A percentile compares a stretch with the other conserved stretches of the same genome.
phyloP scores from a whole-genome alignment of 2,329 filamentous ascomycete species.

The Cytospora schulzeri region DNA sequence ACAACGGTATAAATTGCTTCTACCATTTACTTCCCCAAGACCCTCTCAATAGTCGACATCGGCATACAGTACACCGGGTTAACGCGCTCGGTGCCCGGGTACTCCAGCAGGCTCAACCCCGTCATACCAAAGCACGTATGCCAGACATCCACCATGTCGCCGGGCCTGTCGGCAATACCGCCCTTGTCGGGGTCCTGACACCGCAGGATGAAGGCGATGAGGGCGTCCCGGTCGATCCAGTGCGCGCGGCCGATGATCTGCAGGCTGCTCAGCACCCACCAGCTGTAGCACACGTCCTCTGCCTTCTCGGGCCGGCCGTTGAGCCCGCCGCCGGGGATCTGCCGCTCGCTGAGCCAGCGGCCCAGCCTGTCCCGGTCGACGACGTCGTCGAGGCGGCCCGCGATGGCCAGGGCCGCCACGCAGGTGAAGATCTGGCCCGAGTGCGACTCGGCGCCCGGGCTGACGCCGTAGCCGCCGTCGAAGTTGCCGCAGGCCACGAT shows the following conservation, averaged over 20 bases:
- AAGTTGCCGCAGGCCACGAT: slow-evolving; percentile 86
- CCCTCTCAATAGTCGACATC: slow-evolving; percentile 62
- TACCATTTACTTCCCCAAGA: slow-evolving; percentile 47
- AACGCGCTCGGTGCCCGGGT: slow-evolving; percentile 75
- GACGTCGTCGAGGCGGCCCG: slow-evolving; percentile 78
- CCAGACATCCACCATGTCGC: slow-evolving; percentile 96
- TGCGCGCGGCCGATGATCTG: slow-evolving; percentile 85
- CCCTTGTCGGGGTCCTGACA: slow-evolving; percentile 86
- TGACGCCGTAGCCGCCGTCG: slow-evolving; percentile 89
- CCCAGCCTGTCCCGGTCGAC: slow-evolving; percentile 82
- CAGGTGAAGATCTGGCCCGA: slow-evolving; percentile 96
- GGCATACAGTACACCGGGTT: slow-evolving; percentile 90
- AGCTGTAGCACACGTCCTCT: slow-evolving; percentile 97
- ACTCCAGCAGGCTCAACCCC: slow-evolving; percentile 81
- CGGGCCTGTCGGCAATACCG: slow-evolving; percentile 86
- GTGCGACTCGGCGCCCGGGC: slow-evolving; percentile 90
- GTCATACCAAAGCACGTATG: slow-evolving; percentile 90
- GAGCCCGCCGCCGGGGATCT: slow-evolving; percentile 82
- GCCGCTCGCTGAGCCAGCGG: slow-evolving; percentile 90
- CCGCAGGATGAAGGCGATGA: slow-evolving; percentile 79
- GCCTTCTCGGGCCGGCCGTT: slow-evolving; percentile 95
- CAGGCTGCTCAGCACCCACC: slow-evolving; percentile 95
- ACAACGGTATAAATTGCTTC: neutral
- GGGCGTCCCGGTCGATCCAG: slow-evolving; percentile 86
- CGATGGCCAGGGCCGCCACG: slow-evolving; percentile 82